Evolutionary conservation across 2,329 filamentous ascomycete species (phyloP), one percentile per base, ranked within the genome.

Genomic region (Fulvia fulva): DNA sequence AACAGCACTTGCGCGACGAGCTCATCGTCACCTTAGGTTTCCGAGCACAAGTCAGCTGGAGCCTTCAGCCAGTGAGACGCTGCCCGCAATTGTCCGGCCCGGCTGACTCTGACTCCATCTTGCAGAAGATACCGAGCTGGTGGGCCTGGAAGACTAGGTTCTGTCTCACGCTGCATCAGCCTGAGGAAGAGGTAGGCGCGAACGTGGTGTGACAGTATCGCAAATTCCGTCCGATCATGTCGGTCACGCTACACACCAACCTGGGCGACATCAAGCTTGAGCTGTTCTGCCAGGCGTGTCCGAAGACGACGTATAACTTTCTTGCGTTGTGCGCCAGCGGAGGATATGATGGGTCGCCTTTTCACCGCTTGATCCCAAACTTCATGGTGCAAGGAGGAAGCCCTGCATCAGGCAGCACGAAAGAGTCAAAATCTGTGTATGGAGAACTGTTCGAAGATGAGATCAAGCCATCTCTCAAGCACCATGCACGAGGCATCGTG

Each of bases 221-320:
- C 45, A 47, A 8, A 7, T 23, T 47, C 23, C 45, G 45, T 32
- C 47, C 16, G 44, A 50, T 34, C 68, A 80, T 81, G 78, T 78
- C 78, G 55, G 77, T 80, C 65, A 80, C 78, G 66, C 83, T 99
- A 14, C 91, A 97, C 76, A 99, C 94, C 51, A 90, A 87, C 52
- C 83, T 88, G 54, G 94, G 94, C 72, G 88, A 94, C 76, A 82
- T 99, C 73, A 99, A 97, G 78, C 84, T 97, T 68, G 94, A 97
- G 75, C 81, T 99, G 65, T 97, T 97, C 78, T 97, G 93, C 79
- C 91, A 97, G 74, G 87, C 89, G 67, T 91, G 96, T 30, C 94
- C 94, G 62, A 92, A 93, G 74, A 96, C 94, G 0, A 88, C 91
- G 63, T 72, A 90, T 87, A 95, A 95, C 78, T 95, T 95, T 76